Evolutionary conservation across 2,329 filamentous ascomycete species (phyloP), one percentile per base, ranked within the genome.

Genomic region (Aspergillus sp.): DNA sequence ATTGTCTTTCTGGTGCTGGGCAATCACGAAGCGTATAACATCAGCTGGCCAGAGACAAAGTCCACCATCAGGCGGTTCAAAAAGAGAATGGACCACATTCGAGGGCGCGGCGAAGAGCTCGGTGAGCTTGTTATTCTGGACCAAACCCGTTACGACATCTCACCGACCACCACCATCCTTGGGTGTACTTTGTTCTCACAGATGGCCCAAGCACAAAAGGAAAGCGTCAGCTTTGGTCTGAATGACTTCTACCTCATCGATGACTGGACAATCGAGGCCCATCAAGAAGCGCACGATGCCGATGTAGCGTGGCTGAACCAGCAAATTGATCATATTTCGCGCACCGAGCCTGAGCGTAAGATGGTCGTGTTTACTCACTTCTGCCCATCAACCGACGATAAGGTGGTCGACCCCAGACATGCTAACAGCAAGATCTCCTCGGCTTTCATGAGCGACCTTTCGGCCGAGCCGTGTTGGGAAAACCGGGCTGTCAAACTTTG

Each of bases 11-110:
- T 83, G 26, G 74, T 85, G 2, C 69, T 78, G 0, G 82, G 83
- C 0, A 85, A 85, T 63, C 83, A 85, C 63, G 83, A 86, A 63
- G 71, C 82, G 0, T 84, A 81, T 60, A 57, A 63, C 31, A 36
- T 52, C 39, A 58, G 36, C n/a, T 53, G 55, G 52, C 10, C 36
- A 2, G 42, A 57, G 29, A 51, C 63, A 20, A 66, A 66, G 36
- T 31, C 50, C 6, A 61, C 52, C 14, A 36, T 69, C 49, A 42
- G 24, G 11, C 56, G 32, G 16, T 69, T 69, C 57, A 42, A 61
- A 58, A n/a, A 52, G 53, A 52, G 64, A 51, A 56, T 52, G 26
- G 26, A 29, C 26, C 6, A 29, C 26, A 9, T 9, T 29, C 26
- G 26, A 29, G 26, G 26, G 9, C 26, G 26, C 26, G 26, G 29